phyloP scores from a whole-genome alignment of 2,329 filamentous ascomycete species.

The Leptodontidium sp. region DNA sequence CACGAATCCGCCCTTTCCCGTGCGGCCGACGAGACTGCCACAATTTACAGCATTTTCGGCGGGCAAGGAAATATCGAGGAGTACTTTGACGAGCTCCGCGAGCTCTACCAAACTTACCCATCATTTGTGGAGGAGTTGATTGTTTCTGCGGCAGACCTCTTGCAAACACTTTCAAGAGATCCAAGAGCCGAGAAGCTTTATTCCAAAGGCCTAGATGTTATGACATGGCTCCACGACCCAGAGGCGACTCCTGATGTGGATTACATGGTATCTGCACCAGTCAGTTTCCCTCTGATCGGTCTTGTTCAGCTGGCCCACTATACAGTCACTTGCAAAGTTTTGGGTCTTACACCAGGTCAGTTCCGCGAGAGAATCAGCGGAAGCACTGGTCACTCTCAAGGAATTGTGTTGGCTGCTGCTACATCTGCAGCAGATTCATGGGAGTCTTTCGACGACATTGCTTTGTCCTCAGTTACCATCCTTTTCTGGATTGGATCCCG shows the following conservation, averaged over 20 bases:
- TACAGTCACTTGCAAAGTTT: conserved; percentile 88
- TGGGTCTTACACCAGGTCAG: conserved; percentile 89
- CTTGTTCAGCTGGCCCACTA: conserved; percentile 97
- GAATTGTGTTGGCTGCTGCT: conserved; percentile 90
- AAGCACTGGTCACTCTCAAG: conserved; percentile 95
- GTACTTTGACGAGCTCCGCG: conserved; percentile 96
- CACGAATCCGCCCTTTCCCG: conserved; percentile 94
- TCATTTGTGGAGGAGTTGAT: conserved; percentile 90
- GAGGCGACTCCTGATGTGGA: conserved; percentile 93
- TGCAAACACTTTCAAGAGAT: conserved; percentile 85
- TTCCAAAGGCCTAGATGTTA: conserved; percentile 93
- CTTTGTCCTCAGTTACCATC: conserved; percentile 84
- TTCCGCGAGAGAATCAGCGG: conserved; percentile 85
- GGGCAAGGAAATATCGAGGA: conserved; percentile 99
- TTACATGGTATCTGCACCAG: conserved; percentile 92
- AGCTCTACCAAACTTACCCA: conserved; percentile 90
- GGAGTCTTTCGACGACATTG: conserved; percentile 87
- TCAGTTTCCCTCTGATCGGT: conserved; percentile 95
- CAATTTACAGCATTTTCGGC: conserved; percentile 93
- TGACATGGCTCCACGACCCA: conserved; percentile 89
- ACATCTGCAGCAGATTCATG: conserved; percentile 91
- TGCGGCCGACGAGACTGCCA: conserved; percentile 84
- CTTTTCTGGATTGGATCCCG: conserved; percentile 99
- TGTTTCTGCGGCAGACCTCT: conserved; percentile 79
- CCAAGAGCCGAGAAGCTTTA: conserved; percentile 93